Percentiles rank a stretch among this genome's conserved stretches.
Conservation (phyloP, 257 asterid species). For the Datura wrightii region DNA sequence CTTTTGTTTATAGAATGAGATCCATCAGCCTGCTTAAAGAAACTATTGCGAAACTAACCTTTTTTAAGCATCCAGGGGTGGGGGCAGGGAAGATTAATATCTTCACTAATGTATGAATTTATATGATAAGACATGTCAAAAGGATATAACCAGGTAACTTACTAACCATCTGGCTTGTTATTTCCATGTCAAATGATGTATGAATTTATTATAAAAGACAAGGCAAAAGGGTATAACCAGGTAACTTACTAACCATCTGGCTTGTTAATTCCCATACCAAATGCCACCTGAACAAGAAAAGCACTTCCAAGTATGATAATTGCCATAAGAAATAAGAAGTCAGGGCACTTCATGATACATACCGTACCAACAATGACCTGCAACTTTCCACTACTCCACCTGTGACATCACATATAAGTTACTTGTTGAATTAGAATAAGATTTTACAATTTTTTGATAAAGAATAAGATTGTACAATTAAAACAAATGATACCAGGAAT, state of each 20-base stretch:
- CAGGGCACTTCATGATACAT: constrained; percentile 38
- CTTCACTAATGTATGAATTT: neutral
- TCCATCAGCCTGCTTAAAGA: constrained; percentile 7
- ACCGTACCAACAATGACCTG: constrained; percentile 99
- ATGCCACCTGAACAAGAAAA: constrained; percentile 77
- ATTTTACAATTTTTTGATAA: neutral
- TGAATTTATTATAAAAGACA: neutral
- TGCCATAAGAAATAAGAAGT: constrained; percentile 2
- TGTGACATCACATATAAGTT: constrained; percentile 41
- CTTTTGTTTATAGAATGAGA: neutral
- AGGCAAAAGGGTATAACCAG: constrained; percentile 10
- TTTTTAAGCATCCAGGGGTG: neutral
- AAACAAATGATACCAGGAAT: neutral
- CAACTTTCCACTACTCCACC: constrained; percentile 92
- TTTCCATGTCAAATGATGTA: neutral
- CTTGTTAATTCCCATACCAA: constrained; percentile 99
- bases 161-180: constrained; percentile 81
- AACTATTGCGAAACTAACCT: neutral
- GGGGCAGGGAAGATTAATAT: constrained; percentile 4
- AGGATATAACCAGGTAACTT: constrained; percentile 14
- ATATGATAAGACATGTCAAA: constrained; percentile 23
- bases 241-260: constrained; percentile 82
- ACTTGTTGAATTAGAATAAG: neutral
- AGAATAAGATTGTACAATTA: neutral
- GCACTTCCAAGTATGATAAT: neutral